Base-by-base conservation (phyloP, 2,329 filamentous ascomycete species). In the Harringtonia aguacate region DNA sequence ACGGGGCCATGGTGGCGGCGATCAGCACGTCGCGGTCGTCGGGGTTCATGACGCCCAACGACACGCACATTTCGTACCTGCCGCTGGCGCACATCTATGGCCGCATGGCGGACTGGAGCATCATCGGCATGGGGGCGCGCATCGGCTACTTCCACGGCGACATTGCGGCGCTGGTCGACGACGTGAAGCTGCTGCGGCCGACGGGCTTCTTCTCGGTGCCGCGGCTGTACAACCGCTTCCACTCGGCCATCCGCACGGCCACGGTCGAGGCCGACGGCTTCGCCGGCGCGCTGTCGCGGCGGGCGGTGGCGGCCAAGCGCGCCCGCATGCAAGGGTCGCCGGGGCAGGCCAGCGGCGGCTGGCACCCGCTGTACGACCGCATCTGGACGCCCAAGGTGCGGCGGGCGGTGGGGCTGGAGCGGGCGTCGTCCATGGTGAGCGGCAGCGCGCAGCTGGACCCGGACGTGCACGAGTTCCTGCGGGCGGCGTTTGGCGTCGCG, bases 101-200 rank as follows among this genome's bases (percentile, higher is more conserved):
- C 51, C 83, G 92, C 44, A 72, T 95, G 52, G 70, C 81, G 34
- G 92, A 98, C 60, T 84, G 94, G 60, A 69, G 72, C 4, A 75
- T 78, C 14, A 69, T 95, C 15, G 77, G 83, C 55, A 72, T 77
- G 42, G 89, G 87, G 44, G 77, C 77, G 29, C 68, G 77, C 9
- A 80, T 95, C 54, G 92, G 90, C 13, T 98, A 90, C 63, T 98
- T 95, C 75, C 86, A 92, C 54, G 92, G 92, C 44, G 87, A 95
- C 58, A 82, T 95, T 49, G 59, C 84, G 13, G 84, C 85, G 50
- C 69, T 98, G 17, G 80, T 94, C 1, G 92, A 98, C 46, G 92
- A 98, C 58, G 65, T 98, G 66, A 94, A 97, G 69, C 61, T 87
- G 33, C 71, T 98, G 45, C 78, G 80, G 47, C 92, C 92, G 0